phyloP scores from a whole-genome alignment of 73 alveolate genomes.

The Durusdinium trenchii region DNA sequence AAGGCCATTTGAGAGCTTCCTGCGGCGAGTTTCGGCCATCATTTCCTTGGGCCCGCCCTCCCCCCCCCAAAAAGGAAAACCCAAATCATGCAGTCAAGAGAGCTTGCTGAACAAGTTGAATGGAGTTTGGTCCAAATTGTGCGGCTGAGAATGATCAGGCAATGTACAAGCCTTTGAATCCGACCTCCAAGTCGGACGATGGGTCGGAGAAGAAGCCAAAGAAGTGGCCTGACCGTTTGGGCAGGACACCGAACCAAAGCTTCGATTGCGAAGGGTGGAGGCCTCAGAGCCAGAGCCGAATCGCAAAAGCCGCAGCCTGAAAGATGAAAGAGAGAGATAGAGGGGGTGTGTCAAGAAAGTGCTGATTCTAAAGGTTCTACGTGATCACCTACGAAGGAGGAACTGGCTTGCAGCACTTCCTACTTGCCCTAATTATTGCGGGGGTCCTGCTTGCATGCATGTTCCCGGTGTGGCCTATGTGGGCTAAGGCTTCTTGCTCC shows the following conservation, averaged over 20 bases:
- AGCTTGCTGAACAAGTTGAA: too few relatives aligned
- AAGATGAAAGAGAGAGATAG: too few relatives aligned
- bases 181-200: constrained; percentile 76
- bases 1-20: constrained; percentile 2
- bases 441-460: constrained; percentile 94
- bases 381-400: constrained; percentile 89
- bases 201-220: constrained; percentile 94
- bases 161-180: constrained; percentile 93
- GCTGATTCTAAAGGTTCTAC: too few relatives aligned
- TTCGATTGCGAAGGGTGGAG: constrained; percentile 85
- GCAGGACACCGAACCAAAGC: constrained; percentile 81
- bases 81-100: too few relatives aligned
- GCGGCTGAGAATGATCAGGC: too few relatives aligned
- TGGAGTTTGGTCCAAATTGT: neutral
- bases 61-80: neutral
- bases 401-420: constrained; percentile 89
- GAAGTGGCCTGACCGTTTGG: constrained; percentile 95
- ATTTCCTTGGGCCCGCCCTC: neutral
- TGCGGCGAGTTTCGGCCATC: neutral
- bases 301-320: too few relatives aligned
- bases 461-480: constrained; percentile 96
- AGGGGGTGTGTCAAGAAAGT: too few relatives aligned
- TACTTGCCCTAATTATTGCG: constrained; percentile 55
- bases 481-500: constrained; percentile 89
- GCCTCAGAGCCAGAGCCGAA: neutral